These are phyloP conservation scores for Coleophoma eucalyptorum DNA, from an alignment of 2,329 filamentous ascomycete genomes.

Conservation along the genomic window DNA sequence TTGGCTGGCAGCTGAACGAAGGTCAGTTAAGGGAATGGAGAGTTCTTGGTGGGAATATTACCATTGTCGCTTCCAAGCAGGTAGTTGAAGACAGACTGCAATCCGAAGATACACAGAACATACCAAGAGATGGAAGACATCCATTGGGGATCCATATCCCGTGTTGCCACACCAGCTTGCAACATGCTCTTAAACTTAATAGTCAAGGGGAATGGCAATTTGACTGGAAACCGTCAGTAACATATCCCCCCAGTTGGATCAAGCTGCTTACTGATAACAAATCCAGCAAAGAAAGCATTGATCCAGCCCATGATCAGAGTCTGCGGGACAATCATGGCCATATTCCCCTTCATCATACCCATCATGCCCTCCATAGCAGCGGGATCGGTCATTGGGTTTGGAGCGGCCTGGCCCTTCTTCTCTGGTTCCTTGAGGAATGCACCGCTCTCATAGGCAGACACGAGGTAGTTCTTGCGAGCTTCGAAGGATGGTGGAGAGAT, in stretches of 20 bases:
- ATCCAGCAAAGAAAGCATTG: conserved; percentile 97
- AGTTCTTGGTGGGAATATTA: conserved; percentile 39
- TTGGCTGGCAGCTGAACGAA: conserved; percentile 74
- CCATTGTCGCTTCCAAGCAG: conserved; percentile 94
- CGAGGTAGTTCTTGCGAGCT: conserved; percentile 74
- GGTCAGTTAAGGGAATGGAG: not conserved
- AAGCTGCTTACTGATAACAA: conserved; percentile 77
- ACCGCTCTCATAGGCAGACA: conserved; percentile 81
- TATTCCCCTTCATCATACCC: conserved; percentile 99
- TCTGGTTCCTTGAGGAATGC: conserved; percentile 88
- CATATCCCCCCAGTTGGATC: not conserved
- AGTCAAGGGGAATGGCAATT: conserved; percentile 94
- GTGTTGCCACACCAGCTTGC: conserved; percentile 92
- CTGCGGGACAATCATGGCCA: conserved; percentile 99
- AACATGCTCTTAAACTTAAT: conserved; percentile 99
- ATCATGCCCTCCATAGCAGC: conserved; percentile 99
- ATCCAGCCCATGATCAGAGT: conserved; percentile 99
- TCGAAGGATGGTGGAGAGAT: conserved; percentile 77
- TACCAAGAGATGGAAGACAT: conserved; percentile 99
- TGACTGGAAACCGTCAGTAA: conserved; percentile 54
- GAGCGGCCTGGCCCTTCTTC: conserved; percentile 76
- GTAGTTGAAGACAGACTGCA: conserved; percentile 97
- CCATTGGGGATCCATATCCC: conserved; percentile 96
- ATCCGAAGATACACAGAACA: conserved; percentile 93
- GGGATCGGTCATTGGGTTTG: conserved; percentile 94